Base-by-base conservation (phyloP, 257 asterid species). In the Striga asiatica region DNA sequence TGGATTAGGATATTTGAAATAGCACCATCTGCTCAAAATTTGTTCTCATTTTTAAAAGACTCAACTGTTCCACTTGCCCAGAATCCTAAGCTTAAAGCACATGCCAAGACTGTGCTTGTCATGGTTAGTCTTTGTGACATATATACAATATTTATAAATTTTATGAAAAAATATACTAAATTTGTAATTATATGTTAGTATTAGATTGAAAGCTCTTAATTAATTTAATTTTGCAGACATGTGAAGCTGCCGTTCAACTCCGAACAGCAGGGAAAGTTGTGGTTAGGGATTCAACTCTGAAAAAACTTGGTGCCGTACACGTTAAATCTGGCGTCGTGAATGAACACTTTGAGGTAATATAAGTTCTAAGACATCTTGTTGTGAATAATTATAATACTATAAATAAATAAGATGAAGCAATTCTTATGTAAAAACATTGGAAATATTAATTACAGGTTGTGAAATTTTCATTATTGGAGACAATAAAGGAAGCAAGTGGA, bases 171-270 rank as follows among this genome's bases (percentile, higher is more conserved):
- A n/a, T n/a, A 43, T 16, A 29, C n/a, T n/a, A n/a, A 29, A 29
- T 16, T 5, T 16, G 5, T 42, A 4, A 14, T 1, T 29, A 29
- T 41, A n/a, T n/a, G n/a, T n/a, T n/a, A n/a, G n/a, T n/a, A n/a
- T n/a, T n/a, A n/a, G n/a, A n/a, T n/a, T n/a, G n/a, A n/a, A n/a
- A n/a, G n/a, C n/a, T n/a, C n/a, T n/a, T n/a, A n/a, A n/a, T n/a
- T n/a, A 13, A n/a, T n/a, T n/a, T 0, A 21, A 55, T 20, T 25
- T 7, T 51, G 66, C 73, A 84, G 98, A 82, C 98, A 0, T 84
- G 98, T 61, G 93, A 84, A 70, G 83, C 93, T 0, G 95, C 97
- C 10, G 84, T 81, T 23, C 85, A 91, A 61, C 93, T 91, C 10
- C 69, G 95, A 48, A 84, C 80, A 74, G 82, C 78, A 0, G 97